These are phyloP conservation scores for Candida ponderosae DNA, from an alignment of 805 yeast species.

Conservation along the genomic window DNA sequence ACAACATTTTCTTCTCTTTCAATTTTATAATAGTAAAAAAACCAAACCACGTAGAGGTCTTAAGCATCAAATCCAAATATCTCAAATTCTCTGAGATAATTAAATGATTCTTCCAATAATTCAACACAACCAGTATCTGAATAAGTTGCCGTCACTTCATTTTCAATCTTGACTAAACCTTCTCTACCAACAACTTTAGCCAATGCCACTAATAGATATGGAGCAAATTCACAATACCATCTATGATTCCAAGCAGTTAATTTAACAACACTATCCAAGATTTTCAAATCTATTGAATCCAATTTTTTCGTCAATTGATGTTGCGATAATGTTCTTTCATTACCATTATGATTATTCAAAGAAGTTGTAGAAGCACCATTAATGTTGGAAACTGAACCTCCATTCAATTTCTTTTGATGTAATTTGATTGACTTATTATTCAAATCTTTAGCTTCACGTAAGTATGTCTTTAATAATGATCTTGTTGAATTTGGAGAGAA, in stretches of 20 bases:
- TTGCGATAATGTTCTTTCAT: slow-evolving; percentile 6
- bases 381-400: slow-evolving; percentile 16
- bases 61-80: slow-evolving; percentile 8
- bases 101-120: slow-evolving; percentile 44
- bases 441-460: slow-evolving; percentile 33
- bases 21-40: too few species aligned
- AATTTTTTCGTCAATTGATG: slow-evolving; percentile 17
- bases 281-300: slow-evolving; percentile 35
- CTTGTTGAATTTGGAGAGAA: slow-evolving; percentile 78
- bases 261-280: slow-evolving; percentile 65
- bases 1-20: too few species aligned
- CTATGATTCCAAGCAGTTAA: slow-evolving; percentile 96
- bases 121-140: slow-evolving; percentile 52
- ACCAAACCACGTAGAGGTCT: too few species aligned
- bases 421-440: slow-evolving; percentile 14
- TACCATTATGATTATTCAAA: slow-evolving; percentile 5
- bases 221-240: slow-evolving; percentile 92
- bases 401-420: slow-evolving; percentile 20
- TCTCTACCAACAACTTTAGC: slow-evolving; percentile 61
- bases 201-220: slow-evolving; percentile 51
- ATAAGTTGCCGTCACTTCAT: slow-evolving; percentile 61
- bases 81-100: slow-evolving; percentile 28
- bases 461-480: slow-evolving; percentile 61
- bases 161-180: slow-evolving; percentile 71
- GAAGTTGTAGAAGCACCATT: slow-evolving; percentile 12